A percentile compares a stretch with the other conserved stretches of the same genome.
Conservation (phyloP, 768 basidiomycete species). For the Podaxis sp. region DNA sequence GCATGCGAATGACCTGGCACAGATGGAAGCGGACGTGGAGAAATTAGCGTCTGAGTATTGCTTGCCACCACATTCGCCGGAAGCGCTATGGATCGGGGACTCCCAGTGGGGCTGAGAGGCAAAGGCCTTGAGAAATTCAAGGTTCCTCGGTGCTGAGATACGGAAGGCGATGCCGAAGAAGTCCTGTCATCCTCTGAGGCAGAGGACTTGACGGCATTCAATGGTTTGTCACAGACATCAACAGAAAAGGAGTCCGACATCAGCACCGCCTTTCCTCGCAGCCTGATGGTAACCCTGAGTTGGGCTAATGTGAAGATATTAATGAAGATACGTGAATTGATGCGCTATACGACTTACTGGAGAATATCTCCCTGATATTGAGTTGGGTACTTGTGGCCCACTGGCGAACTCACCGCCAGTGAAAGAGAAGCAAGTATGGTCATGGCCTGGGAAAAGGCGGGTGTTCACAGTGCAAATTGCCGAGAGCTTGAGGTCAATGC, state of each 20-base stretch:
- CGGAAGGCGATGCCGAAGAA: not conserved
- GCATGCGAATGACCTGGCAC: not conserved
- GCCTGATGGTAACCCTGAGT: not conserved
- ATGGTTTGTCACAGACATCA: not conserved
- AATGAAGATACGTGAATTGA: not conserved
- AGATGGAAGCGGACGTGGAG: slow-evolving; percentile 4
- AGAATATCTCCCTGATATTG: not conserved
- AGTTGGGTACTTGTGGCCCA: not conserved
- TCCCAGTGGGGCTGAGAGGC: not conserved
- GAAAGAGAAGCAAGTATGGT: not conserved
- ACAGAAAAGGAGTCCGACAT: not conserved
- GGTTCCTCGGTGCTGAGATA: not conserved
- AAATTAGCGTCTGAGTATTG: not conserved
- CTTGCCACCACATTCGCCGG: not conserved
- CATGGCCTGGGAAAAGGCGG: not conserved
- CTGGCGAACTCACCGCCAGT: not conserved
- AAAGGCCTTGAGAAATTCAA: slow-evolving; percentile 3
- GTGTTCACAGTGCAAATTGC: not conserved
- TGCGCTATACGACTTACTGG: not conserved
- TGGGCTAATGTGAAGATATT: not conserved
- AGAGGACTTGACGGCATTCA: not conserved
- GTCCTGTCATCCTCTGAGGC: not conserved
- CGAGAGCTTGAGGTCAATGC: not conserved
- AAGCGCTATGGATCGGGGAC: not conserved
- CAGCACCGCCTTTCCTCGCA: not conserved